A percentile compares a stretch with the other conserved stretches of the same genome.
Evolutionary conservation across 2,329 filamentous ascomycete species (phyloP).

Genomic region (Beauveria sp.): DNA sequence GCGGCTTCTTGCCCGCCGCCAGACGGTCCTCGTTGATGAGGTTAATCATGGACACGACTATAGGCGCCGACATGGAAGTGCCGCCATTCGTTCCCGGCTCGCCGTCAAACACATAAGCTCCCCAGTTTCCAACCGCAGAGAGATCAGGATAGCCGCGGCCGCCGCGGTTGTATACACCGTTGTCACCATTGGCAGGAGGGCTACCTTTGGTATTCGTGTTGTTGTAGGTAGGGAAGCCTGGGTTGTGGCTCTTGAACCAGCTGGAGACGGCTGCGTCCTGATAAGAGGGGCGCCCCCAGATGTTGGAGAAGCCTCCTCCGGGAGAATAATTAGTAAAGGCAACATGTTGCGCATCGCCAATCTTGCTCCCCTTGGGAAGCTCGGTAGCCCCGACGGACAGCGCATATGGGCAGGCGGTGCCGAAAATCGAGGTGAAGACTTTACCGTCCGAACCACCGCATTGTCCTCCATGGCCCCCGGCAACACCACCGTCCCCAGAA

Average conservation of each 20-base stretch:
- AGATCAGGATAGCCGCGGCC: no score
- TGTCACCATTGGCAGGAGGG: not conserved
- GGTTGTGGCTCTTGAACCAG: constrained; percentile 12
- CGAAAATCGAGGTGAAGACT: constrained; percentile 27
- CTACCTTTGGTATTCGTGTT: not conserved
- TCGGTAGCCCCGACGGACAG: constrained; percentile 44
- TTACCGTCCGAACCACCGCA: not conserved
- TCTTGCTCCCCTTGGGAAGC: constrained; percentile 30
- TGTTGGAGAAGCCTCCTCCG: constrained; percentile 32
- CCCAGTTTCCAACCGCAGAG: no score
- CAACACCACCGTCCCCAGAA: constrained; percentile 32
- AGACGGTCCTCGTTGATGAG: no score
- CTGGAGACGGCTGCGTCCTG: constrained; percentile 32
- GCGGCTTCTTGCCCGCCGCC: no score
- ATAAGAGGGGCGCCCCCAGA: constrained; percentile 38
- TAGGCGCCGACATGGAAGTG: no score
- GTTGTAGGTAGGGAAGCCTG: not conserved
- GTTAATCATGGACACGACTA: no score
- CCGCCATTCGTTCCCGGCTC: no score
- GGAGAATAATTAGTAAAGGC: constrained; percentile 16
- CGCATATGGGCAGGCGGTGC: constrained; percentile 36
- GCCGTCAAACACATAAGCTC: no score
- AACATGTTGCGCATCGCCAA: constrained; percentile 38
- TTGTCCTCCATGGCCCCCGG: constrained; percentile 10
- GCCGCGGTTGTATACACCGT: not conserved